Evolutionary conservation across 805 yeast species (phyloP).

Genomic region (Yamadazyma takamatsuzukensis): DNA sequence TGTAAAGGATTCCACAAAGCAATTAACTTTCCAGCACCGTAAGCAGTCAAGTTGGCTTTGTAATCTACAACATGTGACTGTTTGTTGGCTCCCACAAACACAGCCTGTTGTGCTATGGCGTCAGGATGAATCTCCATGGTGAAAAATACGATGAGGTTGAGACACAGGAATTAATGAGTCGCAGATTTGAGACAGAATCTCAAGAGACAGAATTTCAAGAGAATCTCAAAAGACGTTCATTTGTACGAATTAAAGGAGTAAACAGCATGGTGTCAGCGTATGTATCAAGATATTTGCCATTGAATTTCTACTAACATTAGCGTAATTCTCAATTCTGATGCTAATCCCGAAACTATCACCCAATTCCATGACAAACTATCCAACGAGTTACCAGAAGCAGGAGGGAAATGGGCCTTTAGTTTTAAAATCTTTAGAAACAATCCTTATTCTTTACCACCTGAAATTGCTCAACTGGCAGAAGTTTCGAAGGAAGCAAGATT

Average conservation of each 20-base stretch:
- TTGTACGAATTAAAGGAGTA: too few species aligned
- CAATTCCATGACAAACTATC: conserved; percentile 68
- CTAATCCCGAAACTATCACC: conserved; percentile 58
- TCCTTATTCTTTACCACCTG: conserved; percentile 46
- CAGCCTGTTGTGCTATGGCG: conserved; percentile 45
- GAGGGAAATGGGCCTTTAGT: conserved; percentile 67
- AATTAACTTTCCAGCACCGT: conserved; percentile 63
- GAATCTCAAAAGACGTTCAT: too few species aligned
- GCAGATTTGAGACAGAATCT: too few species aligned
- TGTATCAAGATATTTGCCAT: conserved; percentile 13
- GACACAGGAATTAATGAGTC: too few species aligned
- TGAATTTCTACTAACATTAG: conserved; percentile 25
- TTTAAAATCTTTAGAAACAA: conserved; percentile 67
- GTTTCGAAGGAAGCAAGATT: conserved; percentile 40
- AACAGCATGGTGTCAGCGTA: conserved; percentile 39
- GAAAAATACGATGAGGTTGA: background rate
- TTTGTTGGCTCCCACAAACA: conserved; percentile 70
- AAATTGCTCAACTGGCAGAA: conserved; percentile 20
- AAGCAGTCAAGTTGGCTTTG: conserved; percentile 51
- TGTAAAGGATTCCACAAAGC: conserved; percentile 68
- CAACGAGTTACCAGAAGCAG: conserved; percentile 58
- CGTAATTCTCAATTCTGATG: conserved; percentile 34
- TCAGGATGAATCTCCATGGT: too few species aligned
- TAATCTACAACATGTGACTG: conserved; percentile 60
- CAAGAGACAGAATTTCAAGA: too few species aligned